phyloP scores from a whole-genome alignment of 2,329 filamentous ascomycete species.

The Dactylonectria estremocensis region DNA sequence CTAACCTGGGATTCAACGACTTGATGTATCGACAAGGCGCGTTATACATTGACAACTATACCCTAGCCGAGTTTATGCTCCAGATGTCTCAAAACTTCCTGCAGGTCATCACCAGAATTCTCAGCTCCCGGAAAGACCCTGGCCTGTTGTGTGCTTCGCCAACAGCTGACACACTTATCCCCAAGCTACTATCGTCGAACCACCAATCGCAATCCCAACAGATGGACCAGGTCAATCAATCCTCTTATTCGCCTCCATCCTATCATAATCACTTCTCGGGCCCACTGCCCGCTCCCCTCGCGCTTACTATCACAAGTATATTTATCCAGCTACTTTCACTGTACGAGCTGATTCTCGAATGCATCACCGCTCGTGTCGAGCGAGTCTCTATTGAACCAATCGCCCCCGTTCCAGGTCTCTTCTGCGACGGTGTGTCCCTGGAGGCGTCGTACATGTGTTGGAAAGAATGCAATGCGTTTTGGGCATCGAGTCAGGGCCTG shows the following conservation, averaged over 20 bases:
- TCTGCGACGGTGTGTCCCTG: too few species aligned
- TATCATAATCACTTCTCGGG: too few species aligned
- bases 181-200: background rate
- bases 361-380: conserved; percentile 1
- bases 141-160: background rate
- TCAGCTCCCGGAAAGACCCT: too few species aligned
- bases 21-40: background rate
- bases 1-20: background rate
- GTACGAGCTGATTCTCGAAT: conserved; percentile 1
- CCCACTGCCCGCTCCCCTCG: conserved; percentile 7
- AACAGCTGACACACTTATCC: background rate
- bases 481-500: too few species aligned
- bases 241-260: too few species aligned
- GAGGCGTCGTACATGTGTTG: too few species aligned
- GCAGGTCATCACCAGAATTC: background rate
- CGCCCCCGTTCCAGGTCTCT: background rate
- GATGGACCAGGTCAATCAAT: too few species aligned
- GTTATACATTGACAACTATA: background rate
- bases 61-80: background rate
- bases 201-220: too few species aligned
- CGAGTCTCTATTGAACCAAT: background rate
- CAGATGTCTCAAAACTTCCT: background rate
- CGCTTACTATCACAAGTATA: conserved; percentile 3
- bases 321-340: conserved; percentile 13
- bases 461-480: too few species aligned